These are phyloP conservation scores for Leucosporidium creatinivorum DNA, from an alignment of 768 basidiomycete species.

Conservation along the genomic window DNA sequence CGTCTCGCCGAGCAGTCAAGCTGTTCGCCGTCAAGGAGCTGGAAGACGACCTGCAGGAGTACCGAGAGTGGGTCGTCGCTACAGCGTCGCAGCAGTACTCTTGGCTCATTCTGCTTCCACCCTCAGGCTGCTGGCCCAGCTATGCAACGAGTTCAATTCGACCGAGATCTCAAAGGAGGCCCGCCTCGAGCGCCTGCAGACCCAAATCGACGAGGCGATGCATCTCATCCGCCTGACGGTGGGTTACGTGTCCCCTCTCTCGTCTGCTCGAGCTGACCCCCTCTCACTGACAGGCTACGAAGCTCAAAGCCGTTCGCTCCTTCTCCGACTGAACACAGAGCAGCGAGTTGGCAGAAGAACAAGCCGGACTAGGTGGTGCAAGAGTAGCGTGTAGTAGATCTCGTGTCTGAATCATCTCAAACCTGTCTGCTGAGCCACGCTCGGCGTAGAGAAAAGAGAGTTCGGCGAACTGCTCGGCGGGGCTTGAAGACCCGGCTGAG, in stretches of 20 bases:
- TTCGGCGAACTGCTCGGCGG: too few relatives aligned
- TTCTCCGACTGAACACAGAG: neutral
- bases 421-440: too few relatives aligned
- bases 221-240: neutral
- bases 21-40: constrained; percentile 6
- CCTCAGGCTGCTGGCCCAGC: neutral
- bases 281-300: neutral
- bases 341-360: too few relatives aligned
- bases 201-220: neutral
- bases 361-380: too few relatives aligned
- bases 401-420: too few relatives aligned
- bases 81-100: too few relatives aligned
- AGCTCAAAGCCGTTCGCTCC: constrained; percentile 1
- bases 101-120: too few relatives aligned
- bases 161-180: neutral
- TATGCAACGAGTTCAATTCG: neutral
- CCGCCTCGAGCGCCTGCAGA: neutral
- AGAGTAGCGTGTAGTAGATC: too few relatives aligned
- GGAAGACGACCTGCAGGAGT: constrained; percentile 1
- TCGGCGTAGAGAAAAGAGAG: too few relatives aligned
- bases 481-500: too few relatives aligned
- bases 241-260: neutral
- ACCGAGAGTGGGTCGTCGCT: neutral
- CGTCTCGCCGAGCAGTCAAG: constrained; percentile 1
- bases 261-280: neutral